Conservation (phyloP, 805 yeast genomes). For the Cyberlindnera maritima region DNA sequence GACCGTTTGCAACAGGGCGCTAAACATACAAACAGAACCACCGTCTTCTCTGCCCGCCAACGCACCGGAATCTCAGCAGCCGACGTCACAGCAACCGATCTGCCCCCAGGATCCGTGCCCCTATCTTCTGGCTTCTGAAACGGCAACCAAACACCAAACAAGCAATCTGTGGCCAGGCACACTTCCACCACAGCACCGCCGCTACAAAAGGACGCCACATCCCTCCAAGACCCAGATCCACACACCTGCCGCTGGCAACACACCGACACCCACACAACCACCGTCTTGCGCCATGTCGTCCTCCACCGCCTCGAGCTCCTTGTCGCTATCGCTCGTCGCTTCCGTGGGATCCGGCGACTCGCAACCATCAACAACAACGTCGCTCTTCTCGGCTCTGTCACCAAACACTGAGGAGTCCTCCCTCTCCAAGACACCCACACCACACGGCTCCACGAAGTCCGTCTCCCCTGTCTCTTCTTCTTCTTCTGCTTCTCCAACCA, state of each 20-base stretch:
- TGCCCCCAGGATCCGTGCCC: background rate
- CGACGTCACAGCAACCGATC: background rate
- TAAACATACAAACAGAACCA: no score
- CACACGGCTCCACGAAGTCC: background rate
- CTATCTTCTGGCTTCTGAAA: background rate
- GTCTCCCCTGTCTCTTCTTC: background rate
- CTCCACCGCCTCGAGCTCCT: background rate
- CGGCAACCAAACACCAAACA: background rate
- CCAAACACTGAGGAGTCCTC: background rate
- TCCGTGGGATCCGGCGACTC: slow-evolving; percentile 9
- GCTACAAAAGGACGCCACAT: background rate
- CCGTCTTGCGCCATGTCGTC: background rate
- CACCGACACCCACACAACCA: background rate
- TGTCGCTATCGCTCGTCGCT: slow-evolving; percentile 4
- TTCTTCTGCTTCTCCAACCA: background rate
- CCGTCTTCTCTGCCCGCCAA: no score
- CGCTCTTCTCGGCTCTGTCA: background rate
- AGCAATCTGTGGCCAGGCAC: background rate
- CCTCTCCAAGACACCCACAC: background rate
- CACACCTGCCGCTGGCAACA: no score
- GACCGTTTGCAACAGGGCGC: background rate
- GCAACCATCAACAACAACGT: slow-evolving; percentile 2
- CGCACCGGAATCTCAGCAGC: no score
- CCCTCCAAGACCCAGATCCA: background rate
- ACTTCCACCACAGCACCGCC: background rate